Percentiles rank a stretch among this genome's conserved stretches.
Evolutionary conservation across 805 yeast species (phyloP).

Genomic region (Candida michaelii): DNA sequence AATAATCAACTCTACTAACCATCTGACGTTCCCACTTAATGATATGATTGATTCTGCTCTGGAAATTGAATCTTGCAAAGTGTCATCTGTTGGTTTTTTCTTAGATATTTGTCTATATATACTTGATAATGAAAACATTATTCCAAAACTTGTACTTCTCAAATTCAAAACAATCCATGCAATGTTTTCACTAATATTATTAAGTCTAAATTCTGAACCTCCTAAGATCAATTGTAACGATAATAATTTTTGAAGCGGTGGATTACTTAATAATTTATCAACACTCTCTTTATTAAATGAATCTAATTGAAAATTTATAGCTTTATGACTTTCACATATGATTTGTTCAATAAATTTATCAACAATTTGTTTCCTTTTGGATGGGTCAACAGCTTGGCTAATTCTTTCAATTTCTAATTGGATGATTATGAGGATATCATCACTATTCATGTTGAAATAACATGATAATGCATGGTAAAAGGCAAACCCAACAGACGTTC

Average conservation of each 20-base stretch:
- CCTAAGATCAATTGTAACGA: conserved; percentile 71
- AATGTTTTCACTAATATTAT: conserved; percentile 40
- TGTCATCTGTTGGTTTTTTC: conserved; percentile 53
- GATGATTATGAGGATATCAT: conserved; percentile 64
- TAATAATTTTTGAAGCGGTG: conserved; percentile 72
- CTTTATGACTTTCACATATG: conserved; percentile 68
- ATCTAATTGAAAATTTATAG: conserved; percentile 70
- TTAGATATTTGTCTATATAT: conserved; percentile 66
- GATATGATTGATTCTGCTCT: conserved; percentile 63
- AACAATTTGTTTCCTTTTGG: conserved; percentile 12
- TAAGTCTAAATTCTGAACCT: conserved; percentile 20
- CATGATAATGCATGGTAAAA: conserved; percentile 68
- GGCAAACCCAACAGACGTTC: conserved; percentile 61
- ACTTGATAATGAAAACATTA: conserved; percentile 59
- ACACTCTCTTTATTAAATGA: conserved; percentile 65
- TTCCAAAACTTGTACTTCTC: conserved; percentile 69
- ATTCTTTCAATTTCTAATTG: conserved; percentile 43
- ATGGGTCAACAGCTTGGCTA: conserved; percentile 13
- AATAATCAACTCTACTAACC: conserved; percentile 80
- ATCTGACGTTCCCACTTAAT: conserved; percentile 75
- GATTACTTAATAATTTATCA: conserved; percentile 71
- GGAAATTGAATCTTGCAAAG: conserved; percentile 50
- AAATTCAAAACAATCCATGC: conserved; percentile 68
- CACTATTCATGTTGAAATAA: conserved; percentile 63
- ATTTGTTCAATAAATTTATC: conserved; percentile 40